Base-by-base conservation (phyloP, 202 grass and related monocot species). In the Cymbopogon flexuosus region DNA sequence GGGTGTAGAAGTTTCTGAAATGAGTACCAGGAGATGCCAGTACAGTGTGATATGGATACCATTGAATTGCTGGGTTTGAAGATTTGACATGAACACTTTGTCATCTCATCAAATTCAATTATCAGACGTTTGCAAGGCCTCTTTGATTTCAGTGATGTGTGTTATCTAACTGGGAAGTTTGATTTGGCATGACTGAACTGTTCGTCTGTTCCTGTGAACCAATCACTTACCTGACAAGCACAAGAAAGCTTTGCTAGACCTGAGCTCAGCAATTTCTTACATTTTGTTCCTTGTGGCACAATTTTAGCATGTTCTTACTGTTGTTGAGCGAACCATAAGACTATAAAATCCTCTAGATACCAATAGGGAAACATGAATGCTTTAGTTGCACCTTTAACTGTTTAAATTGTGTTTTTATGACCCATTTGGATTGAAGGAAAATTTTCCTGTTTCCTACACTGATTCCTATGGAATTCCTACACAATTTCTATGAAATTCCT, bases 321-420 rank as follows among this genome's bases (percentile, higher is more conserved):
- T 36, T 80, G n/a, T 18, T 39, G 16, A 51, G 16, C 6, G 40
- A 86, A 81, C 6, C 19, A 46, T 54, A 42, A 81, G 60, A 40
- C 12, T 34, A 12, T 68, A 81, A 41, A 41, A 62, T 47, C 14
- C 61, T 41, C 24, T 77, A 74, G 27, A 70, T 70, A 45, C 19
- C 75, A 84, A 40, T 72, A 79, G 16, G 58, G 67, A 65, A 37
- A 21, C 19, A 64, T 56, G 13, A 3, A 72, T 56, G 52, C 30
- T 54, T 54, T 54, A 6, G 33, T 18, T 79, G 2, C 12, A 42
- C 23, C 5, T 63, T 70, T 37, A 39, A 13, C 6, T 45, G 15
- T 6, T 47, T 24, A 27, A 29, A 22, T 64, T 74, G 33, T 37
- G 15, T 83, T 57, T 21, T 10, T 57, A 57, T 57, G 19, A 2